Conservation (phyloP, 75 land plant genomes). For the Cunninghamia lanceolata region DNA sequence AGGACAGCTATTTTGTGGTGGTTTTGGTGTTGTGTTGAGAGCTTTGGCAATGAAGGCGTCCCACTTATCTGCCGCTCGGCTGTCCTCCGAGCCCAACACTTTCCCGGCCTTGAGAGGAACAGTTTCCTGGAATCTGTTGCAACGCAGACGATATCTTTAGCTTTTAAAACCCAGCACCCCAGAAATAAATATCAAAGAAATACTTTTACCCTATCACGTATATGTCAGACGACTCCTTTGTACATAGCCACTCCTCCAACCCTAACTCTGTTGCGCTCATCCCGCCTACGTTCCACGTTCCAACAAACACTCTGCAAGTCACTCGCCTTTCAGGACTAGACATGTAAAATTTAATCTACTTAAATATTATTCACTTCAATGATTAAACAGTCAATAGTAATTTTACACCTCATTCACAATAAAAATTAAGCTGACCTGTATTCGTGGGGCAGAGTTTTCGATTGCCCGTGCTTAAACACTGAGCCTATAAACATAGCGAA, state of each 20-base stretch:
- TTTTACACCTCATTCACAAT: too few species aligned
- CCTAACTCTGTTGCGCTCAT: conserved; percentile 43
- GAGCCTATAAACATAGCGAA: neutral
- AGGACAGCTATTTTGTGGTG: too few species aligned
- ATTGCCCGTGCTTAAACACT: neutral
- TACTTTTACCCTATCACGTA: conserved; percentile 61
- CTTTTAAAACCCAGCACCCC: too few species aligned
- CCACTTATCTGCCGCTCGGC: conserved; percentile 67
- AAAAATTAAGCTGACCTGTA: neutral
- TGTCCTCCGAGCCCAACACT: conserved; percentile 73
- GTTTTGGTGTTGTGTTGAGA: conserved; percentile 25
- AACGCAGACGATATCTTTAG: too few species aligned
- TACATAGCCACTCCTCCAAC: conserved; percentile 42
- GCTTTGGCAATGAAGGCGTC: conserved; percentile 50
- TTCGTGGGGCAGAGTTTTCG: neutral
- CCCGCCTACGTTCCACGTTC: conserved; percentile 86
- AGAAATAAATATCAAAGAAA: too few species aligned
- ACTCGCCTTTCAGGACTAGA: neutral
- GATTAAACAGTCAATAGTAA: too few species aligned
- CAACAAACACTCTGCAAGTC: conserved; percentile 50
- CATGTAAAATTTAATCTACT: too few species aligned
- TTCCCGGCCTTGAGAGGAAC: conserved; percentile 85
- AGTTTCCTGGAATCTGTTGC: conserved; percentile 77
- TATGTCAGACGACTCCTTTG: conserved; percentile 27
- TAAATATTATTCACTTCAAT: too few species aligned